These are phyloP conservation scores for Neonectria faginata DNA, from an alignment of 2,329 filamentous ascomycete genomes.

Conservation along the genomic window DNA sequence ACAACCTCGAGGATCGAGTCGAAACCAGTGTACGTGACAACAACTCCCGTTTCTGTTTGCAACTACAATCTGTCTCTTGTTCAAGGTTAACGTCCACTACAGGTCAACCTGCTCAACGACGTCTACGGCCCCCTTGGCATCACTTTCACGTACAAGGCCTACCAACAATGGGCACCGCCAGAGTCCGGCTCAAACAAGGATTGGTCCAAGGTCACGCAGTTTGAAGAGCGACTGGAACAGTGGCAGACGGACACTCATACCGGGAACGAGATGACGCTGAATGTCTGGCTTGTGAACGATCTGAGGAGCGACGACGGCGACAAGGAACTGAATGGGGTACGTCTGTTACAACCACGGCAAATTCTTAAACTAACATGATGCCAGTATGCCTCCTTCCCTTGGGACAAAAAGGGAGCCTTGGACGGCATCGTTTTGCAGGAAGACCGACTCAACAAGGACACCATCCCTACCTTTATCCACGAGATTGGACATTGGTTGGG, in stretches of 20 bases:
- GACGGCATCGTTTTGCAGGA: constrained; percentile 23
- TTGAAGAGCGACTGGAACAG: constrained; percentile 6
- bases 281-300: constrained; percentile 25
- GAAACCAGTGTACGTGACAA: constrained; percentile 11
- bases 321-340: constrained; percentile 21
- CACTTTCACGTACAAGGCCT: constrained; percentile 19
- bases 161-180: constrained; percentile 19
- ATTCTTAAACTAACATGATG: not conserved
- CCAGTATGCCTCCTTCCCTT: constrained; percentile 22
- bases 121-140: constrained; percentile 10
- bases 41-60: not conserved
- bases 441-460: constrained; percentile 13
- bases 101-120: constrained; percentile 20
- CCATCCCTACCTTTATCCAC: constrained; percentile 15
- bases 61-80: not conserved
- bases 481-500: constrained; percentile 29
- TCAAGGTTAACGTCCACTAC: not conserved
- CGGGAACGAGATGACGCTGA: constrained; percentile 24
- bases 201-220: constrained; percentile 22
- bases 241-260: constrained; percentile 19
- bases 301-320: constrained; percentile 8
- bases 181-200: constrained; percentile 17
- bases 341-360: not conserved
- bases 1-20: constrained; percentile 6
- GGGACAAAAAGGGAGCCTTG: constrained; percentile 20